A percentile compares a stretch with the other conserved stretches of the same genome.
Evolutionary conservation across 148 eudicot species (phyloP).

Genomic region (Spergularia bocconei): DNA sequence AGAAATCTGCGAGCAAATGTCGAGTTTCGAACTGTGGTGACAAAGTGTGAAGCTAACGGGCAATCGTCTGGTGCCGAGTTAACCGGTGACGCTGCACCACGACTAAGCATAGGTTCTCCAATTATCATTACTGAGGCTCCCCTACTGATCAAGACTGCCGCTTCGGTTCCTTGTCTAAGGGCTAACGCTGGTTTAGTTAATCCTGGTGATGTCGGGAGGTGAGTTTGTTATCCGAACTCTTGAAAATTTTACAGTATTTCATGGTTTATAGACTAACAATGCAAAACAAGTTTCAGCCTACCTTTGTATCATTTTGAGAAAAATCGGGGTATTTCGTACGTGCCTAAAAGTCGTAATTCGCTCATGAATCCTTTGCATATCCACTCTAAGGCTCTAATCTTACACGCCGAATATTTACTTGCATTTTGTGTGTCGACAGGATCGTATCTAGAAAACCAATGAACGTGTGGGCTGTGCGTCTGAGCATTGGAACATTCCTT

Average conservation of each 20-base stretch:
- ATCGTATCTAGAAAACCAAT: slow-evolving; percentile 81
- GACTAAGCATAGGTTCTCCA: slow-evolving; percentile 72
- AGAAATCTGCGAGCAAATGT: not conserved
- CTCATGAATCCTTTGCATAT: no score
- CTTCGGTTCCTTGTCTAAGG: slow-evolving; percentile 85
- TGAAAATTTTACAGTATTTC: no score
- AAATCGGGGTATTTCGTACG: no score
- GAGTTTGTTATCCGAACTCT: no score
- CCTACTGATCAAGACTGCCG: slow-evolving; percentile 72
- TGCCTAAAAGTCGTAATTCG: no score
- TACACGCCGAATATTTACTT: not conserved
- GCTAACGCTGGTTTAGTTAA: slow-evolving; percentile 67
- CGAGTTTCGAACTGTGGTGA: not conserved
- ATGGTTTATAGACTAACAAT: no score
- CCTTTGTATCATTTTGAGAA: no score
- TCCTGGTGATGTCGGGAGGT: slow-evolving; percentile 95
- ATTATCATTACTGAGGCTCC: slow-evolving; percentile 75
- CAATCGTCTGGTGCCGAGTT: not conserved
- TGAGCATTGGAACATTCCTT: slow-evolving; percentile 82
- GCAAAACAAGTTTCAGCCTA: no score
- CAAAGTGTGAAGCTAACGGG: slow-evolving; percentile 13
- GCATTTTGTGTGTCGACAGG: slow-evolving; percentile 38
- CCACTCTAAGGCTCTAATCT: no score
- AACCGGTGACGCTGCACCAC: not conserved
- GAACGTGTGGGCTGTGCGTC: slow-evolving; percentile 93